Evolutionary conservation across 2,329 filamentous ascomycete genomes (phyloP).

Genomic region (Alternaria burnsii): DNA sequence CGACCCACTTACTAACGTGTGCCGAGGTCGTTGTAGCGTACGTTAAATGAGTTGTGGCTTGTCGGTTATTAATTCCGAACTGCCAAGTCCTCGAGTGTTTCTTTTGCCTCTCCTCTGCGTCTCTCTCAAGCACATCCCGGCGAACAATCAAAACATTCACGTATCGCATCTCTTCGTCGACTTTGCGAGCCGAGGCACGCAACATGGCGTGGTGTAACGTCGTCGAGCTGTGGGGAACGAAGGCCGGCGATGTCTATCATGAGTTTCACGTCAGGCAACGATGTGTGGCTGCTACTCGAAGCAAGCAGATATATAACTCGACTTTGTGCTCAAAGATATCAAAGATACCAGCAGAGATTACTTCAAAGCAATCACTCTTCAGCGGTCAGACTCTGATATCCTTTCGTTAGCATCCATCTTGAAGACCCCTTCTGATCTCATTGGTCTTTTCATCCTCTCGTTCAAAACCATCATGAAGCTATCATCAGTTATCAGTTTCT

Average conservation of each 20-base stretch:
- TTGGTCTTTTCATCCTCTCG: not conserved
- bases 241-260: not conserved
- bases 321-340: not conserved
- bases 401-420: not conserved
- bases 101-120: not conserved
- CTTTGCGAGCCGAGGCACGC: not conserved
- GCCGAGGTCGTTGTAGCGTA: too few relatives aligned
- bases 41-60: not conserved
- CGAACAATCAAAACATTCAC: not conserved
- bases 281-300: not conserved
- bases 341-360: not conserved
- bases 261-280: conserved; percentile 4
- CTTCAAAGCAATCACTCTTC: not conserved
- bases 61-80: not conserved
- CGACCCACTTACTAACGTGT: too few relatives aligned
- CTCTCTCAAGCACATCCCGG: not conserved
- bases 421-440: not conserved
- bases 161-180: conserved; percentile 8
- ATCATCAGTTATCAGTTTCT: not conserved
- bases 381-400: not conserved
- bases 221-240: conserved; percentile 1
- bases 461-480: conserved; percentile 2
- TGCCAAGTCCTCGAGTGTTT: conserved; percentile 4
- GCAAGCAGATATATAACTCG: not conserved
- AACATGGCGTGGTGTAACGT: not conserved